Evolutionary conservation across 192 early-diverging fungal genomes (phyloP), one percentile per base, ranked within the genome.

Genomic region (Kickxella alabastrina): DNA sequence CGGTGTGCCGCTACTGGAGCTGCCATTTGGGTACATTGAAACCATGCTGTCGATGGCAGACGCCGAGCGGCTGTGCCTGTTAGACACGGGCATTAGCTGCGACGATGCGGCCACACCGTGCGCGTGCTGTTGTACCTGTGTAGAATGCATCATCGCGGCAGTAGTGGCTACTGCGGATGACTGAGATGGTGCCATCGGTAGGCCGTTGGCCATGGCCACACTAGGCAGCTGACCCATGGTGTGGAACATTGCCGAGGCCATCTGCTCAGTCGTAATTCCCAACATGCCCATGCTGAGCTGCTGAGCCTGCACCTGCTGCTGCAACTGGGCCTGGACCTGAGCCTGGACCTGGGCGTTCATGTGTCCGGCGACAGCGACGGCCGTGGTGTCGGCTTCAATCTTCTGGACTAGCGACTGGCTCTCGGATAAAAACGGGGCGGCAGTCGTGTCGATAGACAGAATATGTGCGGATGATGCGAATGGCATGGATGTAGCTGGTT

Each of bases 1-100:
- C 13, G 56, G 64, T 3, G 65, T 52, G 6, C 10, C 49, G 14
- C 23, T 41, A 23, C 21, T 59, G 7, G 57, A 53, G 35, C 17
- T 36, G 31, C 47, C 65, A 31, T 10, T 51, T 8, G 65, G 58
- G 39, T 51, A 68, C 65, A 52, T 60, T 8, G 65, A 58, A 7
- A 68, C 53, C 40, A 51, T 40, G 13, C 57, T 57, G 31, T 68
- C 65, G n/a, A 56, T 42, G 36, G 39, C 54, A 12, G 65, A 68
- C 10, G 57, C 43, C 22, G 57, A 56, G 36, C 65, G 65, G 36
- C 49, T 55, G 38, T 68, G 65, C 4, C 52, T 44, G n/a, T 68
- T 54, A 29, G 39, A 22, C 39, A 54, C 45, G 18, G 43, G 17
- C 43, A 46, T 38, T 37, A 46, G 39, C 32, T 53, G 45, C 29